Percentiles rank a stretch among this genome's conserved stretches.
Conservation (phyloP, 192 early-diverging fungal genomes). For the Phycomyces blakesleeanus region DNA sequence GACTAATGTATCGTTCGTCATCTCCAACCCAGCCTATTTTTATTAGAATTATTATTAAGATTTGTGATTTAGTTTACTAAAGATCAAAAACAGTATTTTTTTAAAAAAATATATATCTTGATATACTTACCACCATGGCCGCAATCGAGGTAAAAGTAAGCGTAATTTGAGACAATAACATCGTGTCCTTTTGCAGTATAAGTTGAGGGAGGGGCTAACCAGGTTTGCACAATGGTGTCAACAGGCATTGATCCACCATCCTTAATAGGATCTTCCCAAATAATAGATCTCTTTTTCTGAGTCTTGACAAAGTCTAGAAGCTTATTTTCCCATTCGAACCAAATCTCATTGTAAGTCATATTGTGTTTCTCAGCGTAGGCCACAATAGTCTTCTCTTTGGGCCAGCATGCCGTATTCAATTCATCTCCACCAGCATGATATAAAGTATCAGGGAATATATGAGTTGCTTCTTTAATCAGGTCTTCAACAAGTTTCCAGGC, state of each 20-base stretch:
- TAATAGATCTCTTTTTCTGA: constrained; percentile 48
- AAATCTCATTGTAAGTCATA: constrained; percentile 18
- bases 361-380: constrained; percentile 25
- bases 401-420: constrained; percentile 62
- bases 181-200: constrained; percentile 61
- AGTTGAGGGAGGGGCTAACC: constrained; percentile 54
- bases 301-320: constrained; percentile 8
- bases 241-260: constrained; percentile 39
- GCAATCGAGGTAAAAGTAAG: constrained; percentile 72
- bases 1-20: constrained; percentile 48
- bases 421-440: constrained; percentile 80
- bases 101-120: not conserved
- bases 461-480: constrained; percentile 56
- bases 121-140: constrained; percentile 50
- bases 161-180: constrained; percentile 56
- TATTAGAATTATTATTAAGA: not conserved
- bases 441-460: constrained; percentile 64
- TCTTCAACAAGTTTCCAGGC: constrained; percentile 55
- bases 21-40: constrained; percentile 56
- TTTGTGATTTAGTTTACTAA: not conserved
- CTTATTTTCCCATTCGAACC: constrained; percentile 22
- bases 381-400: constrained; percentile 28
- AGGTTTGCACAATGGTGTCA: constrained; percentile 62
- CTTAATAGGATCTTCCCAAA: constrained; percentile 77
- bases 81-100: not conserved